Evolutionary conservation across 805 yeast species (phyloP).

Genomic region (Ogataea pilisensis): DNA sequence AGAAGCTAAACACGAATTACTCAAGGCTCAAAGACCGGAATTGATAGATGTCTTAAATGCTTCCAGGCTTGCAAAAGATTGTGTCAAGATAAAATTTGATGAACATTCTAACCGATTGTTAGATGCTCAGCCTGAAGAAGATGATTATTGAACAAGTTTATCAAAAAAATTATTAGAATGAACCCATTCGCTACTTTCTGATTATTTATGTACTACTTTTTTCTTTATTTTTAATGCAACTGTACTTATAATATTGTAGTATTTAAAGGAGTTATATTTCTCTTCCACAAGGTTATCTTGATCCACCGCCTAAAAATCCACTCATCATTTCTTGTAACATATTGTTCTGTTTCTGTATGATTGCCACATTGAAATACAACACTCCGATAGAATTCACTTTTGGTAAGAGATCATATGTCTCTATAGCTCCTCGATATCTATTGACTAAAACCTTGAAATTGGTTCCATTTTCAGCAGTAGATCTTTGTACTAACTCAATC

Average conservation of each 20-base stretch:
- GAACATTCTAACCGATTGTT: slow-evolving; percentile 23
- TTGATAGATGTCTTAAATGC: slow-evolving; percentile 57
- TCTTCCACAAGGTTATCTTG: no score
- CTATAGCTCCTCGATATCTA: slow-evolving; percentile 29
- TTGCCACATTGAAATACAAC: slow-evolving; percentile 25
- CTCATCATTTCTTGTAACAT: slow-evolving; percentile 75
- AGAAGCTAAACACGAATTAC: slow-evolving; percentile 61
- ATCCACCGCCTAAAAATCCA: slow-evolving; percentile 48
- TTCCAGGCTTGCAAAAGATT: slow-evolving; percentile 45
- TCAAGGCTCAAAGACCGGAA: slow-evolving; percentile 60
- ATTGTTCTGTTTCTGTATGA: slow-evolving; percentile 48
- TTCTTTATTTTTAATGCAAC: no score
- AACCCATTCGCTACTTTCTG: no score
- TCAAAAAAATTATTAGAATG: background rate
- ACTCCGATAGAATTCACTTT: slow-evolving; percentile 29
- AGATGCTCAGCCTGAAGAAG: slow-evolving; percentile 27
- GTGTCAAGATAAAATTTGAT: slow-evolving; percentile 18
- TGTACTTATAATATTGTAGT: no score
- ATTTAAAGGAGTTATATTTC: no score
- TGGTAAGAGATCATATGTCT: slow-evolving; percentile 14
- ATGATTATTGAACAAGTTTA: slow-evolving; percentile 21
- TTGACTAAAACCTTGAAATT: slow-evolving; percentile 42
- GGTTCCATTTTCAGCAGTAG: slow-evolving; percentile 33
- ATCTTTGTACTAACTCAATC: slow-evolving; percentile 50
- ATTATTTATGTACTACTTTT: no score